These are phyloP conservation scores for Lactifluus volemus DNA, from an alignment of 768 basidiomycete species.

Conservation along the genomic window DNA sequence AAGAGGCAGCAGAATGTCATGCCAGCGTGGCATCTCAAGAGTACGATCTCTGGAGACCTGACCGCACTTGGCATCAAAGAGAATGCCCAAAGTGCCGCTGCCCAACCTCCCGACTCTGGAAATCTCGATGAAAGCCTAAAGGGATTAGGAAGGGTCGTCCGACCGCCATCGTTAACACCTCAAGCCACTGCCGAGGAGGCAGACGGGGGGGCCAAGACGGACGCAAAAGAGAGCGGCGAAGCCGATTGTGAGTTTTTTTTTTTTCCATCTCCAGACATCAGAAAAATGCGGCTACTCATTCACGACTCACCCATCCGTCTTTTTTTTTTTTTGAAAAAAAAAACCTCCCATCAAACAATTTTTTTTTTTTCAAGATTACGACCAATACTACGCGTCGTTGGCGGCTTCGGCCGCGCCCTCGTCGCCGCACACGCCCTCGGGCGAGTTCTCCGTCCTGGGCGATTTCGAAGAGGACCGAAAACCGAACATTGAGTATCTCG, in stretches of 20 bases:
- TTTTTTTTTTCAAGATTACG: conserved; percentile 46
- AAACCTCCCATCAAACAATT: background rate
- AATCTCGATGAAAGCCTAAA: conserved; percentile 55
- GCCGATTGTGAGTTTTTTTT: conserved; percentile 50
- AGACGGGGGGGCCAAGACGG: conserved; percentile 37
- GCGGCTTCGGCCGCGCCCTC: conserved; percentile 56
- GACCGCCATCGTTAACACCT: conserved; percentile 33
- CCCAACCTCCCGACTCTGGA: conserved; percentile 28
- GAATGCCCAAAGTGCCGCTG: conserved; percentile 35
- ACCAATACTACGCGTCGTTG: conserved; percentile 74
- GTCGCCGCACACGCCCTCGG: conserved; percentile 46
- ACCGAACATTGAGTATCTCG: conserved; percentile 55
- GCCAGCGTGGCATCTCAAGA: conserved; percentile 92
- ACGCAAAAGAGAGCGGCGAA: conserved; percentile 38
- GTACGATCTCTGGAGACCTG: conserved; percentile 88
- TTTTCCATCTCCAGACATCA: background rate
- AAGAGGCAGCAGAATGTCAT: conserved; percentile 87
- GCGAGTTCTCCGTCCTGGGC: conserved; percentile 39
- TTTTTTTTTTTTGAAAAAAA: background rate
- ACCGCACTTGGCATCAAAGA: conserved; percentile 81
- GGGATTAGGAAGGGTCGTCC: conserved; percentile 41
- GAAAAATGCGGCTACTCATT: background rate
- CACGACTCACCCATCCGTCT: too few species aligned
- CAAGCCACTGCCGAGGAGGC: conserved; percentile 24
- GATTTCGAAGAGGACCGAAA: conserved; percentile 65